A percentile compares a stretch with the other conserved stretches of the same genome.
Evolutionary conservation across 2,329 filamentous ascomycete genomes (phyloP).

Genomic region (Pseudofabraea citricarpa): DNA sequence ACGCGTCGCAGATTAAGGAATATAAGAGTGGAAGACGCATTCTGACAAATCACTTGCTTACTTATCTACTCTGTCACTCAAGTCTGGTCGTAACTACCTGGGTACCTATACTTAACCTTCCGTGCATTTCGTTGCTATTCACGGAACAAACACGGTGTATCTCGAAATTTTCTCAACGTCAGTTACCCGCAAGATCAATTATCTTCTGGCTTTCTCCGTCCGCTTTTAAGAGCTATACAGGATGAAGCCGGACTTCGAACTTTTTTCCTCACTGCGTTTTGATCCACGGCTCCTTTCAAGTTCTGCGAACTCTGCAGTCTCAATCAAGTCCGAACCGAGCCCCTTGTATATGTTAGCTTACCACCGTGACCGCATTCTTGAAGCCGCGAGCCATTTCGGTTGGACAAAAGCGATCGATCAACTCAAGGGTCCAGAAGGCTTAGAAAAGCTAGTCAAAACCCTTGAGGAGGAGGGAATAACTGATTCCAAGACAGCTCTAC

Average conservation of each 20-base stretch:
- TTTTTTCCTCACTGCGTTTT: conserved; percentile 71
- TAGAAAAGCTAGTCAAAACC: conserved; percentile 36
- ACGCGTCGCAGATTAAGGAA: too few relatives aligned
- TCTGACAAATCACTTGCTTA: too few relatives aligned
- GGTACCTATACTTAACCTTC: too few relatives aligned
- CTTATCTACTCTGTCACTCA: too few relatives aligned
- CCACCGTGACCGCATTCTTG: conserved; percentile 74
- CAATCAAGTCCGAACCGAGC: conserved; percentile 34
- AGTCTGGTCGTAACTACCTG: too few relatives aligned
- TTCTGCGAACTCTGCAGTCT: conserved; percentile 21
- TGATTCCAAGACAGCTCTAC: conserved; percentile 31
- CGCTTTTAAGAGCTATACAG: background rate
- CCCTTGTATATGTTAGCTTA: conserved; percentile 76
- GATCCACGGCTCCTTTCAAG: conserved; percentile 50
- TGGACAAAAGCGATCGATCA: conserved; percentile 43
- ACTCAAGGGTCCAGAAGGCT: conserved; percentile 41
- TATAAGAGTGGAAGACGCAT: too few relatives aligned
- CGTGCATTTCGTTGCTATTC: too few relatives aligned
- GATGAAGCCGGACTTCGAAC: conserved; percentile 40
- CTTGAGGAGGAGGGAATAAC: conserved; percentile 27
- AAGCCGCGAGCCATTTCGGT: conserved; percentile 50
- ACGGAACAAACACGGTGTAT: too few relatives aligned
- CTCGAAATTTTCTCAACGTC: background rate
- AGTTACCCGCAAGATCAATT: background rate
- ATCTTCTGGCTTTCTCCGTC: background rate